Percentiles rank a stretch among this genome's conserved stretches.
Evolutionary conservation across 2,329 filamentous ascomycete genomes (phyloP).

Genomic region (Beauveria varroae): DNA sequence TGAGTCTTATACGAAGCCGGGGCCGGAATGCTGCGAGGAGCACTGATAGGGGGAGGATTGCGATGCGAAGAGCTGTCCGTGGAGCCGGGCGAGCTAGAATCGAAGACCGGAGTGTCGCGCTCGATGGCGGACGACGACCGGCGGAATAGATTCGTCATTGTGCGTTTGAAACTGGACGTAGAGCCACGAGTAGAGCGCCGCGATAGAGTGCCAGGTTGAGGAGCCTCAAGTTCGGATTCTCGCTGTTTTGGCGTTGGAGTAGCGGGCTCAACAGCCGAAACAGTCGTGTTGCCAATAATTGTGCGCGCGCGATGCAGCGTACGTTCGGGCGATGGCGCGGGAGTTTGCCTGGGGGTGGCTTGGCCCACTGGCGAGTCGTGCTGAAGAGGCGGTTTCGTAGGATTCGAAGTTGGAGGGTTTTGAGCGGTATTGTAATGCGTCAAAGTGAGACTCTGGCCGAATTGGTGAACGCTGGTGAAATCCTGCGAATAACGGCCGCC

Average conservation of each 20-base stretch:
- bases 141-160: constrained; percentile 43
- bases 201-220: constrained; percentile 23
- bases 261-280: not conserved
- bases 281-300: constrained; percentile 2
- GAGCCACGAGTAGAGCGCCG: constrained; percentile 35
- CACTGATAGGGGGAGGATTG: constrained; percentile 31
- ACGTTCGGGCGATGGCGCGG: constrained; percentile 4
- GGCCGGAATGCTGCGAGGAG: constrained; percentile 10
- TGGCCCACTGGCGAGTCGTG: constrained; percentile 2
- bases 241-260: not conserved
- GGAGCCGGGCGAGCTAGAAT: constrained; percentile 14
- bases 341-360: constrained; percentile 12
- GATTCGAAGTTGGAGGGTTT: constrained; percentile 6
- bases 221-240: not conserved
- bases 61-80: constrained; percentile 19
- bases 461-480: constrained; percentile 37
- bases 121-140: constrained; percentile 31
- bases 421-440: constrained; percentile 8
- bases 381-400: constrained; percentile 4
- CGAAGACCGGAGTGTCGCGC: constrained; percentile 17
- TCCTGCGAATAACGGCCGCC: constrained; percentile 46
- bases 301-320: constrained; percentile 5
- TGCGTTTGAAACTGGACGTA: constrained; percentile 39
- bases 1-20: constrained; percentile 33
- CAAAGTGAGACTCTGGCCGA: constrained; percentile 23